Evolutionary conservation across 441 rosid genomes (phyloP), one percentile per base, ranked within the genome.

Genomic region (Adansonia grandidieri): DNA sequence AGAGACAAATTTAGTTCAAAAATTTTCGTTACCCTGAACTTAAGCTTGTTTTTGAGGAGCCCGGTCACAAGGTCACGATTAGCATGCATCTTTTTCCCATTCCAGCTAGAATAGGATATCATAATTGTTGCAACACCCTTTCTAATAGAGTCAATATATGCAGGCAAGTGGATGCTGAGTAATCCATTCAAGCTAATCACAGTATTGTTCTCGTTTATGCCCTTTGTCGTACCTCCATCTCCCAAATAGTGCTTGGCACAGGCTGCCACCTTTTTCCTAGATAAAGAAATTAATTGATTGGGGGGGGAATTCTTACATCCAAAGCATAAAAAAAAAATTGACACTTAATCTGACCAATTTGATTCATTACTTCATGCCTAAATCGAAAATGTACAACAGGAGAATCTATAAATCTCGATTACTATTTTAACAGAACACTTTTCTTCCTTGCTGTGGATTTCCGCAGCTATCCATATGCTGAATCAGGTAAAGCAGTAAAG

Each of bases 221-320:
- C 93, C n/a, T 51, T 4, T 15, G 81, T 75, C 0, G 95, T 91
- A 28, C 95, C 95, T 24, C 93, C 95, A 58, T 91, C 95, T 13
- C 90, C 95, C 53, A 91, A 84, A 50, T 84, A 91, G 82, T 91
- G 95, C 80, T 91, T 89, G 17, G 93, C 91, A 67, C 92, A 89
- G 54, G 91, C 93, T 9, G 86, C 91, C 71, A 91, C 88, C 44
- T 91, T 91, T 40, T 74, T 58, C 63, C 77, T 74, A 64, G 71
- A 2, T 40, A 73, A 51, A 15, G 58, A 20, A 76, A 56, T 22
- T 70, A 63, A 61, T n/a, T 8, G 9, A 57, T 44, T 42, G 53
- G 37, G 13, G 73, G n/a, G 73, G 64, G 13, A 77, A 77, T 15
- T 17, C 47, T 37, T 37, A 42, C 19, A 51, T 14, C 6, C 74